Evolutionary conservation across 176 grass and related monocot species (phyloP), one percentile per base, ranked within the genome.

Genomic region (Saccharum officinarum): DNA sequence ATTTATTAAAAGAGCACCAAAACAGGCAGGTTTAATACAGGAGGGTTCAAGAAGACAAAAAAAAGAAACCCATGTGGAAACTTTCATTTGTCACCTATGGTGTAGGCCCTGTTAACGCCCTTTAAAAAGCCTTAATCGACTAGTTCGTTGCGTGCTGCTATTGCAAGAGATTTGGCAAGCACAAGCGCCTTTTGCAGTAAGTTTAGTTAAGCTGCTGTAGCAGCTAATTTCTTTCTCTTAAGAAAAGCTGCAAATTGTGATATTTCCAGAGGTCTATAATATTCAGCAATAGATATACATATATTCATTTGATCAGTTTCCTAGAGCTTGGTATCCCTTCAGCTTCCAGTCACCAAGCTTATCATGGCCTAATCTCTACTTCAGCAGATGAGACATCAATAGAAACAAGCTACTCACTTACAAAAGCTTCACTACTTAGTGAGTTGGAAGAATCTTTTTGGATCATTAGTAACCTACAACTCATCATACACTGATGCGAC

Each of bases 371-470:
- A 72, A 84, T 59, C 6, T 68, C 2, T 28, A 39, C 20, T 76
- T 75, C 47, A 50, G 47, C 47, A 50, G 47, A 50, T 50, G 47
- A 17, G 47, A 90, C 88, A 60, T 33, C 22, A 39, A 33, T 61
- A 74, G 68, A 78, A 79, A 83, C 74, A 90, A 86, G 54, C 11
- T 78, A 40, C 78, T 77, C 78, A 75, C 67, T 75, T 75, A 60
- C 59, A 69, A 75, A 75, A 75, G 69, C 69, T 69, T 87, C 75
- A 75, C n/a, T 75, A 52, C 45, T 82, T 25, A 80, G 67, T 62
- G 50, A 28, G 61, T 80, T 87, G 85, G 89, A 57, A 44, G 69
- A 68, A 70, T 69, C 49, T 84, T 90, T 62, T 80, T 75, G 47
- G 89, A 28, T 87, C 14, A 34, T 41, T 66, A 26, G 69, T 70